Base-by-base conservation (phyloP, 345 rosid genomes). In the Salix purpurea region DNA sequence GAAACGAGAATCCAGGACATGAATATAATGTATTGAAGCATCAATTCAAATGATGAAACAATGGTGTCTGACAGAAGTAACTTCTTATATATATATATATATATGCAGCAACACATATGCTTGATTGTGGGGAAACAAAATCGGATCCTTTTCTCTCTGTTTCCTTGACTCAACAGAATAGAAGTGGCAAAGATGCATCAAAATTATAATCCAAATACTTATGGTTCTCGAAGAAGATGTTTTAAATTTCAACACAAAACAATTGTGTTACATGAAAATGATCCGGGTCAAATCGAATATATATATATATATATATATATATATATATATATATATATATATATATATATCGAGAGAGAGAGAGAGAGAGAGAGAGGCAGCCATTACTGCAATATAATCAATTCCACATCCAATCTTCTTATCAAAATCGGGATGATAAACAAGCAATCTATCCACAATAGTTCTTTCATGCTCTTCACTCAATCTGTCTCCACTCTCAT, bases 331-430 rank as follows among this genome's bases (percentile, higher is more conserved):
- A 34, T 32, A 32, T 32, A 32, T 32, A 30, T 30, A 30, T 30
- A 30, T 30, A 30, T 30, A 39, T 39, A 39, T 39, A 39, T 9
- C n/a, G 7, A 2, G 26, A 56, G 10, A 9, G 13, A n/a, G 62
- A n/a, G 50, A 44, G 50, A 12, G 48, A 18, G 65, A 24, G 14
- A 42, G 60, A 70, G 74, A 76, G 70, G 75, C 89, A 74, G 52
- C 18, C 52, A 46, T 58, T 89, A 96, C 97, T 71, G 91, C 91
- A 77, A 93, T 88, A 78, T 86, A 87, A 82, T 90, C 97, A 66
- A 93, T 87, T 70, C 99, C 98, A 78, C 89, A 85, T 37, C 99
- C 99, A 6, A 89, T 87, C 86, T 96, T 96, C 88, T 87, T 86
- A 77, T 92, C 87, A 52, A 32, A 85, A 34, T 88, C 94, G 0